These are phyloP conservation scores for Ilex paraguariensis DNA, from an alignment of 305 asterid genomes.

Conservation along the genomic window DNA sequence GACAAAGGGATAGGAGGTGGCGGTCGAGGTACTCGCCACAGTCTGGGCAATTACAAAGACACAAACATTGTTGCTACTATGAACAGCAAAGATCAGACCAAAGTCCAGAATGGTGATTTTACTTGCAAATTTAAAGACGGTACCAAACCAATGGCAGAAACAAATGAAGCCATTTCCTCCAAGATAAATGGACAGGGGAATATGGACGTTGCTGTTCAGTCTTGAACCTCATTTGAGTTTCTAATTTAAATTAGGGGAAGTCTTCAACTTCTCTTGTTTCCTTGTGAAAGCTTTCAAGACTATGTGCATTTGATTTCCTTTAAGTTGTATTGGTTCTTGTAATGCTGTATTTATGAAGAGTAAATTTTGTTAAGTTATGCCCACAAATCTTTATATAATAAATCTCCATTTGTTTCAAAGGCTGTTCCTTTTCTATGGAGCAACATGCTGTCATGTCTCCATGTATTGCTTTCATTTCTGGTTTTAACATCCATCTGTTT, in stretches of 20 bases:
- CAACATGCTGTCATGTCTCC: no score
- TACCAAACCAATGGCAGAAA: constrained; percentile 21
- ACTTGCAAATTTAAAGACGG: constrained; percentile 25
- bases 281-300: no score
- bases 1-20: constrained; percentile 21
- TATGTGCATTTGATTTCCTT: no score
- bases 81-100: constrained; percentile 25
- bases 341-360: no score
- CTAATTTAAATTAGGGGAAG: constrained; percentile 19
- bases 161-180: constrained; percentile 25
- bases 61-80: constrained; percentile 20
- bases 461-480: no score
- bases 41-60: constrained; percentile 41
- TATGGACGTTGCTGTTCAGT: constrained; percentile 40
- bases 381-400: no score
- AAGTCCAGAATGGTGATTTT: constrained; percentile 27
- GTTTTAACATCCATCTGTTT: no score
- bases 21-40: constrained; percentile 29
- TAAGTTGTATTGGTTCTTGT: no score
- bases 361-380: no score
- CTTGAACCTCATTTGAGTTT: constrained; percentile 27
- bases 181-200: constrained; percentile 36
- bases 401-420: no score
- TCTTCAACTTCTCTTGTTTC: constrained; percentile 6
- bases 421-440: no score